phyloP scores from a whole-genome alignment of 495 filamentous ascomycete genomes.

The Aspergillus baeticus region DNA sequence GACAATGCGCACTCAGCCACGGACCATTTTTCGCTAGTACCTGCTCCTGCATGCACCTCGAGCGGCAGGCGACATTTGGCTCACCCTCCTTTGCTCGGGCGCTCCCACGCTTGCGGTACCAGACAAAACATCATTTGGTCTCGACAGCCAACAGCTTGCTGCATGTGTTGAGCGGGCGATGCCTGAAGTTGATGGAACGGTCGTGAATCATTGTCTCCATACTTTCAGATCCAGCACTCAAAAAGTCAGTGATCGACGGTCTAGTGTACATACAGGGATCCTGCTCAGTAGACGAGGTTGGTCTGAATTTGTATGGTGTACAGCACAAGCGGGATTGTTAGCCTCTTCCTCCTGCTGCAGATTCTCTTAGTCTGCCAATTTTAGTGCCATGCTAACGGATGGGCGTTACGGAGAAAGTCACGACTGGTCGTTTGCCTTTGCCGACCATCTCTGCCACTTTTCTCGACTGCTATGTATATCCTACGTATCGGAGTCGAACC shows the following conservation, averaged over 20 bases:
- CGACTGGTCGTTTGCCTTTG: not conserved
- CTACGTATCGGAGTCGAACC: conserved; percentile 6
- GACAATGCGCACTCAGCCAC: conserved; percentile 1
- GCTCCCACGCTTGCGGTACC: not conserved
- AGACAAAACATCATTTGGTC: not conserved
- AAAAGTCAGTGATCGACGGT: conserved; percentile 11
- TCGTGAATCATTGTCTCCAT: not conserved
- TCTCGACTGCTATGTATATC: not conserved
- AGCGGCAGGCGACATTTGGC: conserved; percentile 8
- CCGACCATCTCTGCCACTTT: not conserved
- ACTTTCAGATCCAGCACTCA: not conserved
- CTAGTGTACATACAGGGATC: not conserved
- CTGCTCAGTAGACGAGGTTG: conserved; percentile 4
- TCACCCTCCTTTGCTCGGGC: conserved; percentile 1
- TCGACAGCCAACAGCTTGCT: not conserved
- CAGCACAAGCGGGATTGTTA: conserved; percentile 4
- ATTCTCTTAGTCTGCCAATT: not conserved
- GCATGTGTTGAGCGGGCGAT: conserved; percentile 4
- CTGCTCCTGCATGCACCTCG: not conserved
- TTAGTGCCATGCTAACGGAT: conserved; percentile 9
- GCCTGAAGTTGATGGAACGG: conserved; percentile 9
- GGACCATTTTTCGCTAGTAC: not conserved
- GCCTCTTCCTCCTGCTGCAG: conserved; percentile 2
- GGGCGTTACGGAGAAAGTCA: not conserved
- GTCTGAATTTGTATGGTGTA: not conserved